Percentiles rank a stretch among this genome's conserved stretches.
These are phyloP conservation scores for Isatis lusitanica DNA, from an alignment of 441 rosid species.

Conservation along the genomic window DNA sequence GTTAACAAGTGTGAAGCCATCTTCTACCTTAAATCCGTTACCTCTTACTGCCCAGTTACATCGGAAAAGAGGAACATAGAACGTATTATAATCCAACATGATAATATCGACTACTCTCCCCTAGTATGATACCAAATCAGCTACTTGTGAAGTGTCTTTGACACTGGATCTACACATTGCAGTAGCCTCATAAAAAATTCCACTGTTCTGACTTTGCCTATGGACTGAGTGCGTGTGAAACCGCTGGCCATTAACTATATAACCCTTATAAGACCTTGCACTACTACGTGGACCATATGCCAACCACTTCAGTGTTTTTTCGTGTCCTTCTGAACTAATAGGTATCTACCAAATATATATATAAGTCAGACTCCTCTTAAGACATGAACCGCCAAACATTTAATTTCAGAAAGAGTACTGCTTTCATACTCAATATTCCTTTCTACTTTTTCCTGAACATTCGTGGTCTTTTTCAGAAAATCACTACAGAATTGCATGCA, in stretches of 20 bases:
- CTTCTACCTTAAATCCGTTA: no score
- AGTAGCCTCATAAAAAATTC: background rate
- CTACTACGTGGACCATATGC: background rate
- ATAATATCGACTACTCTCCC: no score
- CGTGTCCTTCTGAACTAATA: background rate
- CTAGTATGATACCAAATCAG: background rate
- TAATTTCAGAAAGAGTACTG: no score
- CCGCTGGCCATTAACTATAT: background rate
- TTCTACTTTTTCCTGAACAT: background rate
- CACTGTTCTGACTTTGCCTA: background rate
- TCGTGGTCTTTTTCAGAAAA: background rate
- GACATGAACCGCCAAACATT: no score
- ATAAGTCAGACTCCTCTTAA: background rate
- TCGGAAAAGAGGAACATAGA: no score
- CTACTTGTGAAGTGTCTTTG: background rate
- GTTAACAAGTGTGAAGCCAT: no score
- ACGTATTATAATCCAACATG: no score
- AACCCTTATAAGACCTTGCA: background rate
- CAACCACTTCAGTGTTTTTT: background rate
- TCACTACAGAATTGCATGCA: background rate
- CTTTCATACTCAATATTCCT: background rate
- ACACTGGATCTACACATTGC: background rate
- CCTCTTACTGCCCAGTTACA: no score
- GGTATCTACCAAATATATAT: background rate
- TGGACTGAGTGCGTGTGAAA: background rate